Conservation (phyloP, 1,284 basidiomycete genomes). For the Naganishia sp. region DNA sequence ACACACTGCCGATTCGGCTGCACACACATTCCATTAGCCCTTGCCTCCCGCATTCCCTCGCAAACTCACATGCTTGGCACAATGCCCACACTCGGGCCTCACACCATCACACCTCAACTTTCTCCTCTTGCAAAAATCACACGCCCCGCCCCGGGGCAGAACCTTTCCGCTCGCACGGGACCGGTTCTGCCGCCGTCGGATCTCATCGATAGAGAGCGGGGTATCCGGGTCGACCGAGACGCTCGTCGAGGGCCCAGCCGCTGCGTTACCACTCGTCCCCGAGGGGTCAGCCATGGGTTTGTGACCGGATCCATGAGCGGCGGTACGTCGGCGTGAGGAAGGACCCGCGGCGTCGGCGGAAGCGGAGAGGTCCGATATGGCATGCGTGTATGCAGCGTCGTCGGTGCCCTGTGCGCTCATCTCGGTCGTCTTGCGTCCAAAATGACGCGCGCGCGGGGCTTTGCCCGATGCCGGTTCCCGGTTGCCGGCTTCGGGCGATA, state of each 20-base stretch:
- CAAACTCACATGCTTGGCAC: constrained; percentile 38
- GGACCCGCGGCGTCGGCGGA: neutral
- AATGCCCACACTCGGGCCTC: constrained; percentile 46
- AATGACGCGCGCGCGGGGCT: constrained; percentile 16
- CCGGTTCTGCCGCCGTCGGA: constrained; percentile 32
- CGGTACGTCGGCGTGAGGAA: constrained; percentile 3
- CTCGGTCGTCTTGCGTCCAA: constrained; percentile 2
- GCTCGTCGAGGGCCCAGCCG: constrained; percentile 4
- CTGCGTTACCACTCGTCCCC: neutral
- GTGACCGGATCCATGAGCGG: neutral
- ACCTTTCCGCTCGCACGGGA: constrained; percentile 32
- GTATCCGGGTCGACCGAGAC: constrained; percentile 21
- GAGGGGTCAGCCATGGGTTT: neutral
- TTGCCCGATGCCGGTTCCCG: constrained; percentile 16
- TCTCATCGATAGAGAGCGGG: constrained; percentile 31
- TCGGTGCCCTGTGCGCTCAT: neutral
- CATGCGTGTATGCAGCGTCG: neutral
- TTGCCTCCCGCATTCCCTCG: neutral
- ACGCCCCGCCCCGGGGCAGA: constrained; percentile 46
- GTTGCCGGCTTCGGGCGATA: constrained; percentile 3
- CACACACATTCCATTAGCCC: neutral
- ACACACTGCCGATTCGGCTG: constrained; percentile 42
- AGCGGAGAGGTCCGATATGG: neutral
- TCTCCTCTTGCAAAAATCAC: constrained; percentile 54
- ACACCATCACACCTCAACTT: constrained; percentile 53